Evolutionary conservation across 1,139 yeast species (phyloP), one percentile per base, ranked within the genome.

Genomic region (Kodamaea anthophila): DNA sequence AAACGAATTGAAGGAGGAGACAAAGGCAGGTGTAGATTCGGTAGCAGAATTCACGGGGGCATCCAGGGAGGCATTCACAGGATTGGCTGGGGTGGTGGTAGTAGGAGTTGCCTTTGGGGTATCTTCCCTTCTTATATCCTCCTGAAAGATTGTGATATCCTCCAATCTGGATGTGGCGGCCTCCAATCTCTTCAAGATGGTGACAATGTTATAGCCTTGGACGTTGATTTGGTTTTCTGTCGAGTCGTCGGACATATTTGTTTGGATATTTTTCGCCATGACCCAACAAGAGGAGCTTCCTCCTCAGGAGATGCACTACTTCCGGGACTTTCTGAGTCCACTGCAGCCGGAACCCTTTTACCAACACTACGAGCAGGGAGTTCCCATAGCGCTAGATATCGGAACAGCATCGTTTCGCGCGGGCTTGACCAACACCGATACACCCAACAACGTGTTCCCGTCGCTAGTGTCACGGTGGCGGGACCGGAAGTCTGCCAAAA

Each of bases 151-250:
- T 14, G 94, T 83, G 34, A 87, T 77, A 55, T 87, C 96, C 49
- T 87, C 96, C 47, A 87, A 74, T 31, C 96, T 74, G 9, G 95
- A 81, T 9, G 96, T 86, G 23, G 96, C 96, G 11, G 94, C 91
- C 56, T 87, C 96, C 46, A 87, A 71, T 41, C 95, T 62, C 49
- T 85, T 85, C 59, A 85, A 72, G 35, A 85, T 70, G 36, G 93
- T 85, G 26, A 82, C 84, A 38, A 85, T 69, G 52, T 83, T 85
- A 61, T 80, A 83, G 13, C 93, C 91, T 47, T 81, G 91, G 25
- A 79, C 74, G 44, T 74, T 74, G 51, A 74, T 71, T 48, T 67
- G 72, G 38, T 55, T 62, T 45, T 74, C 74, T 46, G 76, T 81
- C 21, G 70, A n/a, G 21, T 31, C 29, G 5, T 31, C 34, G 5